Percentiles rank a stretch among this genome's conserved stretches.
Evolutionary conservation across 371 early-diverging fungal species (phyloP).

Genomic region (Circinella umbellata): DNA sequence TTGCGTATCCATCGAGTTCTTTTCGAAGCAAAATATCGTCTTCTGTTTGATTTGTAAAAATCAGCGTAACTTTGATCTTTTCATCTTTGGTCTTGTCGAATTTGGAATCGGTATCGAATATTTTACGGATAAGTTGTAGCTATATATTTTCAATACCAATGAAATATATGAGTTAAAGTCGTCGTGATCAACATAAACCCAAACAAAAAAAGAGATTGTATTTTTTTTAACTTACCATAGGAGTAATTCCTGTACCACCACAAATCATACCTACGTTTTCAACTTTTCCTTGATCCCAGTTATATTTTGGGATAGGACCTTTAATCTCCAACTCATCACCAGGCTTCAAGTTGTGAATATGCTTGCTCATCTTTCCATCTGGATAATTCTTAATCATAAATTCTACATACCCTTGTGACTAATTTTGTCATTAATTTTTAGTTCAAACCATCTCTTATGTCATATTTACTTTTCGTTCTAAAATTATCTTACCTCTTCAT

Average conservation of each 20-base stretch:
- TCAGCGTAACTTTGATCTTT: conserved; percentile 83
- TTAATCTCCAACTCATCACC: conserved; percentile 89
- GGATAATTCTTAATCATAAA: conserved; percentile 84
- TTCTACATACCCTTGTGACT: conserved; percentile 78
- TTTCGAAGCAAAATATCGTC: conserved; percentile 85
- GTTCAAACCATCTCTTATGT: too few species aligned
- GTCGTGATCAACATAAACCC: too few species aligned
- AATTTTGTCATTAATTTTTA: neutral
- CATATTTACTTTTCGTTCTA: too few species aligned
- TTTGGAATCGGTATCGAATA: conserved; percentile 66
- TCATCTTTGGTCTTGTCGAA: conserved; percentile 77
- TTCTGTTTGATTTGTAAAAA: conserved; percentile 88
- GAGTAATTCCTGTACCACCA: conserved; percentile 95
- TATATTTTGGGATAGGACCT: conserved; percentile 90
- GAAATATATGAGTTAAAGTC: too few species aligned
- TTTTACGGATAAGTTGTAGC: conserved; percentile 73
- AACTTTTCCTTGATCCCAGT: conserved; percentile 76
- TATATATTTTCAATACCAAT: neutral
- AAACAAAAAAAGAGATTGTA: too few species aligned
- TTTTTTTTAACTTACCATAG: conserved; percentile 62
- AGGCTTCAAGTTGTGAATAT: conserved; percentile 76
- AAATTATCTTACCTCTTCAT: conserved; percentile 49
- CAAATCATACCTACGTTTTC: conserved; percentile 84
- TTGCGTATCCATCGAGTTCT: conserved; percentile 76
- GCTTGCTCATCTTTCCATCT: conserved; percentile 77